A percentile compares a stretch with the other conserved stretches of the same genome.
Evolutionary conservation across 306 rosid genomes (phyloP).

Genomic region (Astragalus glycyphyllos): DNA sequence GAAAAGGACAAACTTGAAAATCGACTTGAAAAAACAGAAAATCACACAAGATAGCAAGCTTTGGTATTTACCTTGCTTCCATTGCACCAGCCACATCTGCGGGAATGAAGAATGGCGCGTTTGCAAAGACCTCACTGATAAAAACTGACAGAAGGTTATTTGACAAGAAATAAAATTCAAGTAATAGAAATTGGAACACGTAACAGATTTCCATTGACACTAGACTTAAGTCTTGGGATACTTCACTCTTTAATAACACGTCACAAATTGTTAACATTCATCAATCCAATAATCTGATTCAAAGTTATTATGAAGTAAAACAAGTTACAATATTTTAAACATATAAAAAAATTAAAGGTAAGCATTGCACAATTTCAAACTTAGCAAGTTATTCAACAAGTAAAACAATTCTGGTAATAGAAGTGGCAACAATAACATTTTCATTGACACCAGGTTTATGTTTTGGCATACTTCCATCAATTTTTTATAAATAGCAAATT

Average conservation of each 20-base stretch:
- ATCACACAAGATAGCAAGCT: conserved; percentile 13
- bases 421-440: conserved; percentile 18
- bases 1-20: conserved; percentile 38
- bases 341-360: neutral
- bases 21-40: conserved; percentile 18
- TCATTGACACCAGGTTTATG: neutral
- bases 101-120: conserved; percentile 91
- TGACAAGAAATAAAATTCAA: conserved; percentile 37
- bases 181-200: conserved; percentile 22
- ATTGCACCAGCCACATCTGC: conserved; percentile 84
- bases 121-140: conserved; percentile 83
- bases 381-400: conserved; percentile 42
- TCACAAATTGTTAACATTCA: neutral
- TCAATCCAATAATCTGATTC: neutral
- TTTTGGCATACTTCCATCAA: neutral
- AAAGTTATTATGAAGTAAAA: neutral
- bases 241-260: neutral
- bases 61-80: conserved; percentile 61
- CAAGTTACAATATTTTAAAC: conserved; percentile 1
- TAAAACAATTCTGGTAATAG: conserved; percentile 27
- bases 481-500: neutral
- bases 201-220: neutral
- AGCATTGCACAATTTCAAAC: conserved; percentile 24
- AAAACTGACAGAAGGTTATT: conserved; percentile 45
- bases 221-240: conserved; percentile 4